Evolutionary conservation across 352 stramenopile genomes (phyloP), one percentile per base, ranked within the genome.

Genomic region (Globisporangium nodosum): DNA sequence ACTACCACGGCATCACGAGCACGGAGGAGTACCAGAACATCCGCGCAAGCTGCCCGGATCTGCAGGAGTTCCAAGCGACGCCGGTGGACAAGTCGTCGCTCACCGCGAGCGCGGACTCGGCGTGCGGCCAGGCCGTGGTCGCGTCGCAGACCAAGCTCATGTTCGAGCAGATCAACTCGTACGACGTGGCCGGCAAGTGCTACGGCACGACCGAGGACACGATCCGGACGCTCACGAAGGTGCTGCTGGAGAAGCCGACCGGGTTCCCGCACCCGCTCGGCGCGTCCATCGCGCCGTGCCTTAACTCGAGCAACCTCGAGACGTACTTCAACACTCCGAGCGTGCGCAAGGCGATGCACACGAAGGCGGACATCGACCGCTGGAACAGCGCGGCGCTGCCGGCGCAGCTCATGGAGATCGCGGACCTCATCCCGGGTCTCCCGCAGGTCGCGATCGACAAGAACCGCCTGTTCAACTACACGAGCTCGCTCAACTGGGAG

Each of bases 291-390:
- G 24, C 24, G 24, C 24, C 24, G 73, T 91, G 79, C 20, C 58
- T 90, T 33, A 74, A 88, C 37, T 74, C 69, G 61, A 73, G 60
- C 21, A 64, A 70, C 18, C 43, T 77, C 18, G 73, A 90, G 27
- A 47, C 69, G 39, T 98, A 89, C 70, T 80, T 97, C 33, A 87
- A 88, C 16, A 54, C 80, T 6, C 52, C 71, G 0, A 52, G 68
- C 1, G 89, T 98, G 6, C 79, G 79, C 20, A 63, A 78, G 21
- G 81, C 86, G 13, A 77, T 97, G 49, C 87, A 97, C 65, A 79
- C 92, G 8, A 75, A 82, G 31, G 49, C 56, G 0, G 61, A 68
- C 37, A 73, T 86, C 18, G 60, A 60, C 0, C 59, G 68, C n/a
- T 86, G 76, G 76, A 72, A 58, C 45, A 58, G 64, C 18, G 63